A percentile compares a stretch with the other conserved stretches of the same genome.
Conservation (phyloP, 345 rosid genomes). For the Psidium guajava region DNA sequence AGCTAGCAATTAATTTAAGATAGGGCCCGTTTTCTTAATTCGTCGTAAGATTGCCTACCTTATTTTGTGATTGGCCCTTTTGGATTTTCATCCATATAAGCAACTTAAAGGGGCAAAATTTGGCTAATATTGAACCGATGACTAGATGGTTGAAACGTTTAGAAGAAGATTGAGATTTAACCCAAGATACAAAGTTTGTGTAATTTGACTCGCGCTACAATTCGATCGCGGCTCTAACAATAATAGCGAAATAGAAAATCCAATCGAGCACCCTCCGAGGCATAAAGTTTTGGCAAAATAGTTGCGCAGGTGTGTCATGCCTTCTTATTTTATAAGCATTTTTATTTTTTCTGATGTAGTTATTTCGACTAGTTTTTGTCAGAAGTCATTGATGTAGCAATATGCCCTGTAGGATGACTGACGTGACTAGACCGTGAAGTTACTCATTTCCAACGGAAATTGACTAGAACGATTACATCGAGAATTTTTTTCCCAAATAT, state of each 20-base stretch:
- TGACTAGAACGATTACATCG: too few species aligned
- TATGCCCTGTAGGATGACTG: neutral
- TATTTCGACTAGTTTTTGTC: rapidly evolving
- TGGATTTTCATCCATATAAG: neutral
- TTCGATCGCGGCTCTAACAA: neutral
- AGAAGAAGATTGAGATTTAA: neutral
- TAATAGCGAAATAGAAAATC: neutral
- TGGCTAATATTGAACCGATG: neutral
- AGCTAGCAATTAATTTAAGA: neutral
- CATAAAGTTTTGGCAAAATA: neutral
- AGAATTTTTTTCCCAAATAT: rapidly evolving
- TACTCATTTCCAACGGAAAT: too few species aligned
- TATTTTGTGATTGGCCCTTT: neutral
- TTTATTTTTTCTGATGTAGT: neutral
- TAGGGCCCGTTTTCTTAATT: neutral
- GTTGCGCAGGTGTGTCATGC: neutral
- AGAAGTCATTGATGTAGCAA: rapidly evolving
- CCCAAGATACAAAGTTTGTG: neutral
- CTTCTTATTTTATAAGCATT: neutral
- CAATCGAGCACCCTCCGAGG: rapidly evolving
- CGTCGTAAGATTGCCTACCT: neutral
- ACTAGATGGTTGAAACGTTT: neutral
- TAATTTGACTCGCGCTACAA: neutral
- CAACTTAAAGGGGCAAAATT: neutral
- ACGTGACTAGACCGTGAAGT: too few species aligned